A percentile compares a stretch with the other conserved stretches of the same genome.
phyloP scores from a whole-genome alignment of 176 grass and related monocot species.

The Puya raimondii region DNA sequence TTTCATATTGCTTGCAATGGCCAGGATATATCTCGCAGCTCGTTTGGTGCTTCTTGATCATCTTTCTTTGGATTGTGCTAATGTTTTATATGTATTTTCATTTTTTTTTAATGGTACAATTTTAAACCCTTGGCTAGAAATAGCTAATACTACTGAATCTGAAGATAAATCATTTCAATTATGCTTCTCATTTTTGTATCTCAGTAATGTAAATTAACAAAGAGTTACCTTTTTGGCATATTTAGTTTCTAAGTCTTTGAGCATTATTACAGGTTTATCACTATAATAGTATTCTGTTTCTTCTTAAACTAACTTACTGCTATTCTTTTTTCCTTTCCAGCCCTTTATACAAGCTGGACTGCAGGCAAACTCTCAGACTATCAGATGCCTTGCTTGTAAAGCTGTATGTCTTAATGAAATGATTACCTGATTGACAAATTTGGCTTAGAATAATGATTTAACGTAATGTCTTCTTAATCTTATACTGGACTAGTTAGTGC shows the following conservation, averaged over 20 bases:
- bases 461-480: neutral
- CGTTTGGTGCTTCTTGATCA: neutral
- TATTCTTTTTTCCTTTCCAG: constrained; percentile 30
- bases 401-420: constrained; percentile 39
- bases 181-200: neutral
- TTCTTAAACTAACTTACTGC: neutral
- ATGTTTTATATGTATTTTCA: neutral
- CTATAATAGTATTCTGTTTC: neutral
- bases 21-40: too few species aligned
- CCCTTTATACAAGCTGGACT: constrained; percentile 75
- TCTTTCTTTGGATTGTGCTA: neutral
- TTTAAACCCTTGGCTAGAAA: neutral
- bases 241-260: too few species aligned
- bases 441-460: constrained; percentile 10
- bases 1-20: too few species aligned
- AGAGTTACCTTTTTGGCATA: too few species aligned
- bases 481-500: too few species aligned
- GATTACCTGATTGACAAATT: constrained; percentile 4
- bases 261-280: too few species aligned
- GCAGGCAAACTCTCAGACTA: constrained; percentile 46
- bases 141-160: neutral
- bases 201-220: neutral
- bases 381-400: constrained; percentile 79
- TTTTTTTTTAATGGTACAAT: neutral
- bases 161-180: neutral